Conservation (phyloP, 2,329 filamentous ascomycete genomes). For the Xylaria sp. region DNA sequence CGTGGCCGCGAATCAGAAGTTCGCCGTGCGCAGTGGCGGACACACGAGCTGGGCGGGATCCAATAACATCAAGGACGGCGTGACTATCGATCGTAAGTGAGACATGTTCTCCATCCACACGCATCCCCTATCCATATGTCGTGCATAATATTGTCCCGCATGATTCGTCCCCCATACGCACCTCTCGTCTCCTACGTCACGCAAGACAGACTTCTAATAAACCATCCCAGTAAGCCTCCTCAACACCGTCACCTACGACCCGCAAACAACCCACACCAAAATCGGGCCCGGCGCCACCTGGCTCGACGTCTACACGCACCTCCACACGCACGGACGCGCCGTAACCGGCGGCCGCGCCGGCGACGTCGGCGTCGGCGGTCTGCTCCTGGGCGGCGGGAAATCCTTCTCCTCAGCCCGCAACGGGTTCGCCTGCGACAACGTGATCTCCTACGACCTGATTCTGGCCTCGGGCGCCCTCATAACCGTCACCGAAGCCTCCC, state of each 20-base stretch:
- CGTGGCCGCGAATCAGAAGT: conserved; percentile 23
- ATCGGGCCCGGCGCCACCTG: conserved; percentile 2
- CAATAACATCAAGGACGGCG: conserved; percentile 37
- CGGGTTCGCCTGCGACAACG: conserved; percentile 33
- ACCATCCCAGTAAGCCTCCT: conserved; percentile 24
- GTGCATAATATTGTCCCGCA: neutral
- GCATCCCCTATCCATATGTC: neutral
- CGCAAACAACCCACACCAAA: neutral
- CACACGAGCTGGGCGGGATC: conserved; percentile 37
- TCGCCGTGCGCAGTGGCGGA: conserved; percentile 41
- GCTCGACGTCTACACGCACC: neutral
- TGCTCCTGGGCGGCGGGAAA: conserved; percentile 30
- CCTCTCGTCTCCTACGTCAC: neutral
- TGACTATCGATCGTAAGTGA: conserved; percentile 35
- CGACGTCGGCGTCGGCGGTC: conserved; percentile 20
- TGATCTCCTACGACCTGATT: conserved; percentile 33
- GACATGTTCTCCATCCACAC: neutral
- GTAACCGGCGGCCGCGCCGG: conserved; percentile 20
- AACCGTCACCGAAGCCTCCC: conserved; percentile 7
- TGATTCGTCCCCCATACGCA: neutral
- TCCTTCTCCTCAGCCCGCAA: conserved; percentile 26
- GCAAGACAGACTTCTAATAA: neutral
- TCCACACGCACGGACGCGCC: conserved; percentile 2
- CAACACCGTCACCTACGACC: conserved; percentile 1
- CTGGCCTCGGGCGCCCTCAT: conserved; percentile 20